These are phyloP conservation scores for Avena sativa DNA, from an alignment of 176 grass and related monocot species.

Conservation along the genomic window DNA sequence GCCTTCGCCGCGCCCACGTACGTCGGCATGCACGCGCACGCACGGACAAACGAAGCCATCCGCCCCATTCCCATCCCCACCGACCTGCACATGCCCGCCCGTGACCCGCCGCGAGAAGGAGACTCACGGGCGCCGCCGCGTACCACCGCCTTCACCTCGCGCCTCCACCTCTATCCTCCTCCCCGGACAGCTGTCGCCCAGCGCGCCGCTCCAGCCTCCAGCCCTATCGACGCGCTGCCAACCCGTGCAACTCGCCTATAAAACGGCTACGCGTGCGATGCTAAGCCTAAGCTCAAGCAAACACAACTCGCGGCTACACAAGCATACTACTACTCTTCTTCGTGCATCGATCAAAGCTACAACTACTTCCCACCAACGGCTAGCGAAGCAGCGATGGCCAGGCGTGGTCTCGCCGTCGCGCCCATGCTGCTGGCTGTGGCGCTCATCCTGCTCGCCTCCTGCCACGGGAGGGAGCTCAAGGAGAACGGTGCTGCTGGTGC, in stretches of 20 bases:
- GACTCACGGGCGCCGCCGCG: slow-evolving; percentile 8
- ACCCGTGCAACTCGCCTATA: no score
- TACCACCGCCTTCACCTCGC: slow-evolving; percentile 2
- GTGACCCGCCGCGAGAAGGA: not conserved
- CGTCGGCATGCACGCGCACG: not conserved
- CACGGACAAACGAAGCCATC: slow-evolving; percentile 13
- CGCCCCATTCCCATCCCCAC: not conserved
- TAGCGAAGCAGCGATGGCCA: not conserved
- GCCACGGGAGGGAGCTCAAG: not conserved
- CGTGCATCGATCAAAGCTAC: no score
- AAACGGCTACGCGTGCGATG: no score
- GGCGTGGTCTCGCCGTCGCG: not conserved
- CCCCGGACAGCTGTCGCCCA: no score
- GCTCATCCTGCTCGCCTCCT: not conserved
- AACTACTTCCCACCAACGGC: no score
- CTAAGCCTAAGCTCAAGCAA: no score
- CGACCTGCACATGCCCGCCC: slow-evolving; percentile 14
- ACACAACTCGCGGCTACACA: no score
- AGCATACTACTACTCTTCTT: no score
- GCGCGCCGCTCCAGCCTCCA: no score
- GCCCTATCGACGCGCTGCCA: no score
- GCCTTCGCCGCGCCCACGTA: no score
- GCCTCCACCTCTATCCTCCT: not conserved
- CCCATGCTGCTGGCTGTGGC: not conserved
- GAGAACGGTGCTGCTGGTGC: not conserved